These are phyloP conservation scores for Ceratocystis harringtonii DNA, from an alignment of 2,329 filamentous ascomycete species.

Conservation along the genomic window DNA sequence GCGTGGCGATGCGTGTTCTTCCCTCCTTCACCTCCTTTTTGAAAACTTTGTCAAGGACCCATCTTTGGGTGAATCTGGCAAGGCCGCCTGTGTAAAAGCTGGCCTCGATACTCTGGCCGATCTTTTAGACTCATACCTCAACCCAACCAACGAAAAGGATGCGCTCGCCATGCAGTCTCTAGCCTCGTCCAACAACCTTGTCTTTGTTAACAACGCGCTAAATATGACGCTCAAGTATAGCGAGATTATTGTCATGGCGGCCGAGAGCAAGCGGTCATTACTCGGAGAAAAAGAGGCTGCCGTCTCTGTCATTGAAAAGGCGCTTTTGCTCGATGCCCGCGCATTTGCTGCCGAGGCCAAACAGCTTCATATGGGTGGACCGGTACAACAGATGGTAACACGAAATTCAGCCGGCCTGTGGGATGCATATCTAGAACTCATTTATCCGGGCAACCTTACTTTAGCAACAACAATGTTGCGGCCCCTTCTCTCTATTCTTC, in stretches of 20 bases:
- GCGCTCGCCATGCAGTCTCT: conserved; percentile 21
- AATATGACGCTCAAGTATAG: conserved; percentile 50
- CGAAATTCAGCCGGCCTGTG: conserved; percentile 63
- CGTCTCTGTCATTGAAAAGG: conserved; percentile 35
- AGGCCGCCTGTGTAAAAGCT: conserved; percentile 46
- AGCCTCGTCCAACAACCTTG: conserved; percentile 38
- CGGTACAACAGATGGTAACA: conserved; percentile 51
- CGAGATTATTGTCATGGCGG: conserved; percentile 41
- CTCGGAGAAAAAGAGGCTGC: conserved; percentile 24
- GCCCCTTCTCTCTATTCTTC: conserved; percentile 54
- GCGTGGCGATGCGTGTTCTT: conserved; percentile 63
- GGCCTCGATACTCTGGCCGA: conserved; percentile 46
- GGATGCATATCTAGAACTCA: conserved; percentile 55
- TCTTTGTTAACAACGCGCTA: conserved; percentile 50
- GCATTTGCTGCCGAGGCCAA: conserved; percentile 32
- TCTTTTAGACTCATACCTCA: conserved; percentile 42
- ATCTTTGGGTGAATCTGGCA: conserved; percentile 40
- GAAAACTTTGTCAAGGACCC: conserved; percentile 43
- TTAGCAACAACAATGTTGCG: conserved; percentile 62
- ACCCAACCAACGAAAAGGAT: conserved; percentile 23
- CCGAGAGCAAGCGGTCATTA: conserved; percentile 29
- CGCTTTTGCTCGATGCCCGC: conserved; percentile 34
- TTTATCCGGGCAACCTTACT: conserved; percentile 50
- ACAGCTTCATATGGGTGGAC: conserved; percentile 43
- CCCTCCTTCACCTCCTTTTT: conserved; percentile 62